Base-by-base conservation (phyloP, 805 yeast species). In the Yamadazyma phyllophila region DNA sequence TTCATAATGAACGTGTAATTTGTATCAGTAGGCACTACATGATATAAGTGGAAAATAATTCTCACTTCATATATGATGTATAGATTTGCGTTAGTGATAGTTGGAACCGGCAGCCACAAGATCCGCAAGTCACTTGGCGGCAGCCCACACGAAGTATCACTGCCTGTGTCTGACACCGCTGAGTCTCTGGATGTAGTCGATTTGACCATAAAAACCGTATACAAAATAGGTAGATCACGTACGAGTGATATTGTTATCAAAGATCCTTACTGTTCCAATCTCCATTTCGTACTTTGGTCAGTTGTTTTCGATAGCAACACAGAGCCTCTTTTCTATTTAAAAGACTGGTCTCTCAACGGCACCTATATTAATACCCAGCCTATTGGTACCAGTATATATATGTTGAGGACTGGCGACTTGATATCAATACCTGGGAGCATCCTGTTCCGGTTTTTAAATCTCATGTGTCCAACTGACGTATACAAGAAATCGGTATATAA, bases 321-420 rank as follows among this genome's bases (percentile, higher is more conserved):
- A 6, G 55, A 67, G 1, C 79, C 81, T 0, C 49, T 78, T 48
- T 67, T 74, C 13, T 81, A 80, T 52, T 50, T 81, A 9, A 73
- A 72, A 45, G 85, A 80, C 50, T 42, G 50, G 0, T 78, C 85
- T 0, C 56, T 72, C 17, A 81, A 81, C 61, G 84, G 84, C 2
- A 71, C 77, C 1, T 62, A 50, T 34, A 53, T 80, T 1, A 77
- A 80, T 52, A 71, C 65, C 1, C n/a, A 42, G 15, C 45, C 48
- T 11, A 26, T 68, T 47, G 60, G 55, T 2, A 66, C 61, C 33
- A 61, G 67, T 17, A 26, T 26, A 26, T 61, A 57, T 15, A 36
- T 76, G 10, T 54, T 77, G 27, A 51, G 58, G 43, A 59, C 71
- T 42, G 62, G 61, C 3, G 83, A 80, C 55, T 41, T 47, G 2